Evolutionary conservation across 345 rosid genomes (phyloP), one percentile per base, ranked within the genome.

Genomic region (Camelina hispida): DNA sequence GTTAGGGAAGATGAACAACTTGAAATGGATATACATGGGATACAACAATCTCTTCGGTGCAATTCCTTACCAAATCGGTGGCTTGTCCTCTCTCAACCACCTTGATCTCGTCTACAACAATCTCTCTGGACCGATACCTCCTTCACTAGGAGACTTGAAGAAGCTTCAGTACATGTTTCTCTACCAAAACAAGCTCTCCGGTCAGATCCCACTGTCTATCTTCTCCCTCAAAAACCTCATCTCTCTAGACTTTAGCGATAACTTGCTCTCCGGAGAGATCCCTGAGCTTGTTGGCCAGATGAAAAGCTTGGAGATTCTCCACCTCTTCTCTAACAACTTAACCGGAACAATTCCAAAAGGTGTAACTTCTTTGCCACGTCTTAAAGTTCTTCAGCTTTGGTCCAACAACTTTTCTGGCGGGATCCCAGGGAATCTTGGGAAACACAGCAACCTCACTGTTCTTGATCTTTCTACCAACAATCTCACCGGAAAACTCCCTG

Each of bases 71-170:
- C 87, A 85, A 78, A 69, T 93, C 1, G 93, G 97, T 13, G 71
- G 70, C 2, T 74, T 93, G 66, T 62, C 85, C 30, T 78, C 77
- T 44, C 73, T 93, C 20, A 81, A 73, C 72, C 98, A 91, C 63
- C 94, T 93, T 72, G 96, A 93, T 73, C 86, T 93, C 66, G 98
- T 93, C 61, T 91, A 91, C 79, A 93, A 93, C 82, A 93, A 89
- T 71, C 86, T 93, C 79, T 83, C 86, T 0, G 96, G 97, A 23
- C 58, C 73, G 11, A 93, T 93, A 58, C 96, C 98, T 37, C 6
- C 87, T 3, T 80, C 90, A 37, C 38, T 93, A 0, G 93, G 94
- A 16, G 81, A 85, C 78, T 89, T 93, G 11, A 66, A 66, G 47
- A 20, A 85, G 56, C 93, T 93, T 66, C 76, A 76, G 53, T 85